Evolutionary conservation across 345 rosid species (phyloP).

Genomic region (Citrus sp.): DNA sequence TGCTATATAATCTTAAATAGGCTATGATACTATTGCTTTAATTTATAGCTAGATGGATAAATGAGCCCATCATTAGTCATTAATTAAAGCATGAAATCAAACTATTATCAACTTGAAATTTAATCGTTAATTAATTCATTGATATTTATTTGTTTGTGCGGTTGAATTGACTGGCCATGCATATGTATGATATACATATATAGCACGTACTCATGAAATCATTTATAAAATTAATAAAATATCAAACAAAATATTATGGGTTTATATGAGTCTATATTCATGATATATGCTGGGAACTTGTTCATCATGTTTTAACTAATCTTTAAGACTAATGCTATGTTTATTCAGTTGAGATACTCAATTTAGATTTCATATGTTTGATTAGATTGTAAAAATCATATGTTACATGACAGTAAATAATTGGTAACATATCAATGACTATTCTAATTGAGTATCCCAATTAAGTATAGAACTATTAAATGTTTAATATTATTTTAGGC

Average conservation of each 20-base stretch:
- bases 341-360: no score
- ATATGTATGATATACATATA: not conserved
- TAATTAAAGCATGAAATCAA: not conserved
- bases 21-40: not conserved
- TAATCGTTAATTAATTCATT: not conserved
- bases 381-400: no score
- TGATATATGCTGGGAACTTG: no score
- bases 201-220: not conserved
- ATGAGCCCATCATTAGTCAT: no score
- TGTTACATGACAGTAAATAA: no score
- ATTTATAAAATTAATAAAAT: not conserved
- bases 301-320: no score
- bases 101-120: no score
- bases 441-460: no score
- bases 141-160: not conserved
- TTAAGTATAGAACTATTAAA: rapidly evolving
- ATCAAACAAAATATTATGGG: not conserved
- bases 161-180: slow-evolving; percentile 1
- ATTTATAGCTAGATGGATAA: not conserved
- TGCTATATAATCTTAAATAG: not conserved
- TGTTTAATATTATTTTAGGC: no score
- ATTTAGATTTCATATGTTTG: no score
- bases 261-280: not conserved
- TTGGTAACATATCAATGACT: no score
- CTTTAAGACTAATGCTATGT: no score